phyloP scores from a whole-genome alignment of 1,284 basidiomycete species.

The Pseudozyma sp. region DNA sequence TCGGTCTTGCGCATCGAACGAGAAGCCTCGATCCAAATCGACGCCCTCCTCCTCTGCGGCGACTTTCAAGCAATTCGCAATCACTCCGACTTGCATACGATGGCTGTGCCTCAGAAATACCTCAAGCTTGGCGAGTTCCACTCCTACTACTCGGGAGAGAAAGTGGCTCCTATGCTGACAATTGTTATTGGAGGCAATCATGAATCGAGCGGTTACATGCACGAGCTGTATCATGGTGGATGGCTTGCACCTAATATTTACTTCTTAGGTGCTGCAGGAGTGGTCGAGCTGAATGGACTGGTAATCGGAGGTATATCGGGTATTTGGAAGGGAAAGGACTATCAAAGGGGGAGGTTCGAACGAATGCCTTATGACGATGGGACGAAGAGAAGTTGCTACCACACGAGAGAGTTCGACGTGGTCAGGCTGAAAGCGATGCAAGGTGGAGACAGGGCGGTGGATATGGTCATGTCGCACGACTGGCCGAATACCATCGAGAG shows the following conservation, averaged over 20 bases:
- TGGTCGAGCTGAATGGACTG: conserved; percentile 82
- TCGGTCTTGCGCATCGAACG: conserved; percentile 77
- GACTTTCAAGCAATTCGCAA: conserved; percentile 95
- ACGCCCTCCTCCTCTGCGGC: conserved; percentile 85
- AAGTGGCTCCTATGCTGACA: conserved; percentile 85
- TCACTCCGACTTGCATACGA: conserved; percentile 83
- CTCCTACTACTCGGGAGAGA: conserved; percentile 88
- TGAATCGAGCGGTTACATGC: conserved; percentile 96
- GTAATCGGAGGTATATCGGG: conserved; percentile 90
- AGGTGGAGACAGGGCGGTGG: conserved; percentile 65
- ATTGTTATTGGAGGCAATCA: conserved; percentile 98
- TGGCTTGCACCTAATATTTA: conserved; percentile 95
- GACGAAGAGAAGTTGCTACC: conserved; percentile 86
- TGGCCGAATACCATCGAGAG: conserved; percentile 91
- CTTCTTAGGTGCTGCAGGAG: conserved; percentile 92
- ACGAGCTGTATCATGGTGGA: conserved; percentile 80
- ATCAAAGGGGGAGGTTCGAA: conserved; percentile 73
- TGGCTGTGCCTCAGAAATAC: conserved; percentile 93
- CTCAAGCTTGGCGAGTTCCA: conserved; percentile 77
- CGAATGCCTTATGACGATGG: conserved; percentile 77
- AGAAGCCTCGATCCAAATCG: conserved; percentile 77
- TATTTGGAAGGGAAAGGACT: conserved; percentile 88
- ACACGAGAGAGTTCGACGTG: conserved; percentile 87
- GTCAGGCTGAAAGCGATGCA: conserved; percentile 81
- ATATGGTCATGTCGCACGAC: conserved; percentile 93